Conservation (phyloP, 1,284 basidiomycete species). For the Gymnopus androsaceus region DNA sequence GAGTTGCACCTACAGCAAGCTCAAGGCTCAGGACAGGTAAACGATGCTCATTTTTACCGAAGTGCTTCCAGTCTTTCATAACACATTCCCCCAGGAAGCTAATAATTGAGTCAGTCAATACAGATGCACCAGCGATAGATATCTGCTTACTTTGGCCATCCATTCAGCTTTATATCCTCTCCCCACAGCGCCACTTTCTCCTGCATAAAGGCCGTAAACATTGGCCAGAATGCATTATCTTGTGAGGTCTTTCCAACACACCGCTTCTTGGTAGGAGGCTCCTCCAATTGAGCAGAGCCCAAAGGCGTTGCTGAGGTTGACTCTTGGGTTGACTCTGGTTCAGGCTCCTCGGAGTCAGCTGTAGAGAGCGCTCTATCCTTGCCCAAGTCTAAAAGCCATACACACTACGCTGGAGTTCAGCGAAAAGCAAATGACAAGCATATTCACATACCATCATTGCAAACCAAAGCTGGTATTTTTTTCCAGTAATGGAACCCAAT, state of each 20-base stretch:
- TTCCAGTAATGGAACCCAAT: background rate
- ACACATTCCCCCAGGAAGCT: background rate
- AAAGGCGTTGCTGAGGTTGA: too few relatives aligned
- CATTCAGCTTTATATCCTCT: background rate
- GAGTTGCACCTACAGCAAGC: too few relatives aligned
- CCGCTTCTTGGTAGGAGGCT: too few relatives aligned
- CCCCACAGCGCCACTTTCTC: background rate
- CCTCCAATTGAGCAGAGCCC: too few relatives aligned
- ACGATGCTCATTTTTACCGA: background rate
- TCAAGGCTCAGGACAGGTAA: too few relatives aligned
- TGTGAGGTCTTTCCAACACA: background rate
- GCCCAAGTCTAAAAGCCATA: background rate
- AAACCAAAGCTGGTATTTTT: background rate
- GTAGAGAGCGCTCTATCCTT: background rate
- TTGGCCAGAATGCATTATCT: background rate
- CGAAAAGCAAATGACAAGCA: background rate
- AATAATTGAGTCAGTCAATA: background rate
- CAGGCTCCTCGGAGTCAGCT: background rate
- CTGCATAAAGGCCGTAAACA: background rate
- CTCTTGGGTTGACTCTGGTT: background rate
- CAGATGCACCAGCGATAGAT: background rate
- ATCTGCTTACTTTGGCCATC: background rate
- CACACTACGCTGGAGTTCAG: too few relatives aligned
- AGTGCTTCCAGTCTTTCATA: background rate
- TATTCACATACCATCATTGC: background rate